Evolutionary conservation across 495 filamentous ascomycete genomes (phyloP), one percentile per base, ranked within the genome.

Genomic region (Evernia prunastri): DNA sequence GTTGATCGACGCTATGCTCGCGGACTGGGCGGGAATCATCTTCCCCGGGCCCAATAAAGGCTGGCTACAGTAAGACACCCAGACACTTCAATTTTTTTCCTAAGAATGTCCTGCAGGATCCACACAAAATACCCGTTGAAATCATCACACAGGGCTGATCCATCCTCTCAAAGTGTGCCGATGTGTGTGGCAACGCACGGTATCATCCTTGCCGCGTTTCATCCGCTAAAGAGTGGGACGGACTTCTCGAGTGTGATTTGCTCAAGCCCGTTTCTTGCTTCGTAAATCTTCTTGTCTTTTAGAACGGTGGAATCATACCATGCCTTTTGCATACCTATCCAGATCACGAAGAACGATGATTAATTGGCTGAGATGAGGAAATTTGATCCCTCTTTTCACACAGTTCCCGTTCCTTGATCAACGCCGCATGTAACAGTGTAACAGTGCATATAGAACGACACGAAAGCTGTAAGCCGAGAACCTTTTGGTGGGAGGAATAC

Each of bases 41-140:
- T 33, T 54, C 51, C 51, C 51, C 51, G 51, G 51, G 51, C 33
- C 51, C 51, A 54, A 54, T 53, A 18, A 18, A 4, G 5, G 20
- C 25, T 29, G n/a, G n/a, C n/a, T n/a, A n/a, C n/a, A n/a, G n/a
- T n/a, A n/a, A n/a, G n/a, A n/a, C n/a, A 51, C 12, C 23, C 47
- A 51, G 25, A 27, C 15, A 11, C 12, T 25, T 1, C 40, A 43
- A 15, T 4, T 47, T 23, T 23, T 56, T 60, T 13, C 60, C 47
- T 40, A 63, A 25, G 15, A 47, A 63, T 57, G 54, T 42, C 61
- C 61, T 57, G 61, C 61, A 63, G 36, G 51, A 53, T 35, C 51
- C 36, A 43, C 49, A 56, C 25, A n/a, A 51, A 56, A 27, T 43
- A 56, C 25, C 36, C 51, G 33, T 63, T 57, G 51, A 63, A 63